A percentile compares a stretch with the other conserved stretches of the same genome.
phyloP scores from a whole-genome alignment of 2,329 filamentous ascomycete species.

The Curvularia lunata region DNA sequence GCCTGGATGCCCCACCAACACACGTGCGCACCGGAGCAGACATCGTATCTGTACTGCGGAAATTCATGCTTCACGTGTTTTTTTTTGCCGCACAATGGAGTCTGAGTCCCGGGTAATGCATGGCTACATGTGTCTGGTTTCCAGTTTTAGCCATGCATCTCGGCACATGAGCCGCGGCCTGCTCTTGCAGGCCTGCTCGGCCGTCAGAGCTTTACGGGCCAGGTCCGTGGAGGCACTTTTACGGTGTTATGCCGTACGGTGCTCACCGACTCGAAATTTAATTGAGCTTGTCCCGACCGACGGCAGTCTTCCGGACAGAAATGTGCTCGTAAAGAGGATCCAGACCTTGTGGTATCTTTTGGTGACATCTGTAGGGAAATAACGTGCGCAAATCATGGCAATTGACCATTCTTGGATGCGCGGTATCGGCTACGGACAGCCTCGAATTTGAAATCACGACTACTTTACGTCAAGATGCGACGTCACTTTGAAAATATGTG shows the following conservation, averaged over 20 bases:
- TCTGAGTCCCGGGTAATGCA: not conserved
- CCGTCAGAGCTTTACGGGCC: slow-evolving; percentile 7
- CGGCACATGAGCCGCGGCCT: slow-evolving; percentile 6
- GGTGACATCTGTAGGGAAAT: not conserved
- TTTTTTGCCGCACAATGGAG: not conserved
- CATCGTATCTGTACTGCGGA: slow-evolving; percentile 1
- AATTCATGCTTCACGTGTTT: slow-evolving; percentile 14
- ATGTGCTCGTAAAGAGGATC: slow-evolving; percentile 1
- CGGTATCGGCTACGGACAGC: not conserved
- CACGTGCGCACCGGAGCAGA: not conserved
- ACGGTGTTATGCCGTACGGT: slow-evolving; percentile 1
- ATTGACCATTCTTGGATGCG: not conserved
- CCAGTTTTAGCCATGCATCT: slow-evolving; percentile 2
- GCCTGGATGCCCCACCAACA: slow-evolving; percentile 2
- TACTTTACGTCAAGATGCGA: slow-evolving; percentile 12
- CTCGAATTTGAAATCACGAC: not conserved
- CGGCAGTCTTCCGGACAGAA: not conserved
- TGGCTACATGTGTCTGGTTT: slow-evolving; percentile 4
- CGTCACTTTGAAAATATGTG: not conserved
- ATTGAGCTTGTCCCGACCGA: slow-evolving; percentile 4
- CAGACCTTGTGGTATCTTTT: not conserved
- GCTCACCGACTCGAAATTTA: slow-evolving; percentile 12
- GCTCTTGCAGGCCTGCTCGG: slow-evolving; percentile 5
- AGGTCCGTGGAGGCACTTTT: slow-evolving; percentile 3
- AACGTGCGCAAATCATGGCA: not conserved